These are phyloP conservation scores for Pseudozyma pruni DNA, from an alignment of 1,284 basidiomycete species.

Conservation along the genomic window DNA sequence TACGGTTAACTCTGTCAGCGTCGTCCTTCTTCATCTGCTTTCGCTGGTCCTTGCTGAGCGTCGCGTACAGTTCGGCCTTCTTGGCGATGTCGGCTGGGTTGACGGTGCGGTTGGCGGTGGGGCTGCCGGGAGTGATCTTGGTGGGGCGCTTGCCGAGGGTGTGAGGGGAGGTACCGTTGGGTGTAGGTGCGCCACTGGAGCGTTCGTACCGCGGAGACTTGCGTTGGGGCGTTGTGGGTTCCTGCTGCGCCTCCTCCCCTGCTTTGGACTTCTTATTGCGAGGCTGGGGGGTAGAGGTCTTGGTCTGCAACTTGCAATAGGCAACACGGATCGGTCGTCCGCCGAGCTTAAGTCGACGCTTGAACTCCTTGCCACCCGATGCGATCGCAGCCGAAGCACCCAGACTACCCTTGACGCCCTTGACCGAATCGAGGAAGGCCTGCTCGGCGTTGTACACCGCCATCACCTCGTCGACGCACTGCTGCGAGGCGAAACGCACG, in stretches of 20 bases:
- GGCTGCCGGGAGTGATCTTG: slow-evolving; percentile 23
- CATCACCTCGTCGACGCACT: slow-evolving; percentile 62
- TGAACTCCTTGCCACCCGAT: slow-evolving; percentile 55
- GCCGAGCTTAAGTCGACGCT: slow-evolving; percentile 61
- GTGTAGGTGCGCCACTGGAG: slow-evolving; percentile 62
- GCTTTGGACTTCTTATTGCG: slow-evolving; percentile 1
- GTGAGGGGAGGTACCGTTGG: slow-evolving; percentile 61
- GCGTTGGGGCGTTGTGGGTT: slow-evolving; percentile 31
- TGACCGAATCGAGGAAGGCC: slow-evolving; percentile 51
- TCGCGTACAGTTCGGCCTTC: slow-evolving; percentile 50
- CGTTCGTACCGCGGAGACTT: slow-evolving; percentile 38
- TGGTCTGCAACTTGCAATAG: slow-evolving; percentile 59
- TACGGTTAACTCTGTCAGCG: slow-evolving; percentile 49
- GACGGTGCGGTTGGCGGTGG: slow-evolving; percentile 3
- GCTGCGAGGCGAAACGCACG: slow-evolving; percentile 83
- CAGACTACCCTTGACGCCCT: slow-evolving; percentile 39
- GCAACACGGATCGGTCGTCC: slow-evolving; percentile 59
- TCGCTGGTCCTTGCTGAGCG: slow-evolving; percentile 57
- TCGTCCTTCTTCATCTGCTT: slow-evolving; percentile 59
- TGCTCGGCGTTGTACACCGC: slow-evolving; percentile 62
- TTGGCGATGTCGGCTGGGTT: slow-evolving; percentile 20
- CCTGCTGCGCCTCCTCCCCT: background rate
- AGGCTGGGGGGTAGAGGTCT: slow-evolving; percentile 11
- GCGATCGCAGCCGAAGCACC: slow-evolving; percentile 42
- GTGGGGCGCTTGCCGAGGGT: slow-evolving; percentile 4